Evolutionary conservation across 257 asterid species (phyloP).

Genomic region (Marsdenia floribunda): DNA sequence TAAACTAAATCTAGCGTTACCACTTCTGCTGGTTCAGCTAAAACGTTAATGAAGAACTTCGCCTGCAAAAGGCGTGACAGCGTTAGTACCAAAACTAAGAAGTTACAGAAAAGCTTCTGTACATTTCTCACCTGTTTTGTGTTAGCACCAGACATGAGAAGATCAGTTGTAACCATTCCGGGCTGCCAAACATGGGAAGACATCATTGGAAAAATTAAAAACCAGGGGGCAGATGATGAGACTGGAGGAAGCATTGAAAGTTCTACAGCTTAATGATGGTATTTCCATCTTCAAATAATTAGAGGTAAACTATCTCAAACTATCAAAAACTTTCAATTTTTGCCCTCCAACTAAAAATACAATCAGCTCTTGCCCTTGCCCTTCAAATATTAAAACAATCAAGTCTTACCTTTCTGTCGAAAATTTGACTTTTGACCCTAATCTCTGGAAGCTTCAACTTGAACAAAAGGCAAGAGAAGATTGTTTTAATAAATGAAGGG

Average conservation of each 20-base stretch:
- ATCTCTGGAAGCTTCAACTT: too few species aligned
- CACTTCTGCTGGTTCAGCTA: slow-evolving; percentile 96
- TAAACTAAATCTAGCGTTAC: slow-evolving; percentile 37
- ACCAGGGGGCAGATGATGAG: background rate
- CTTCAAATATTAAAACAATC: too few species aligned
- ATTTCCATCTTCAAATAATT: background rate
- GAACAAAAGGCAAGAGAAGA: too few species aligned
- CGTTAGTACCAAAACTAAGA: background rate
- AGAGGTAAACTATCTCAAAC: background rate
- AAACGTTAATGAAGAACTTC: slow-evolving; percentile 87
- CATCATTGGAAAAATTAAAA: background rate
- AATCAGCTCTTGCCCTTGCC: too few species aligned
- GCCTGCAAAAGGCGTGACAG: slow-evolving; percentile 49
- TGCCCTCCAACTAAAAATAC: too few species aligned
- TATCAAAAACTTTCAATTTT: too few species aligned
- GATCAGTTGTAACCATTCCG: slow-evolving; percentile 98
- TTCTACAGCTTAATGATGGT: background rate
- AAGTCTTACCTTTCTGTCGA: too few species aligned
- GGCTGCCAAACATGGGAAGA: slow-evolving; percentile 51
- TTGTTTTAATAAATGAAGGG: too few species aligned
- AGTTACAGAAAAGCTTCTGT: slow-evolving; percentile 2
- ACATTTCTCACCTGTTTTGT: slow-evolving; percentile 67
- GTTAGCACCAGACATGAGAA: slow-evolving; percentile 91
- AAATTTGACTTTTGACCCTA: too few species aligned
- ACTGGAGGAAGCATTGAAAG: background rate